Evolutionary conservation across 73 alveolate genomes (phyloP).

Genomic region (Diophrys appendiculata): DNA sequence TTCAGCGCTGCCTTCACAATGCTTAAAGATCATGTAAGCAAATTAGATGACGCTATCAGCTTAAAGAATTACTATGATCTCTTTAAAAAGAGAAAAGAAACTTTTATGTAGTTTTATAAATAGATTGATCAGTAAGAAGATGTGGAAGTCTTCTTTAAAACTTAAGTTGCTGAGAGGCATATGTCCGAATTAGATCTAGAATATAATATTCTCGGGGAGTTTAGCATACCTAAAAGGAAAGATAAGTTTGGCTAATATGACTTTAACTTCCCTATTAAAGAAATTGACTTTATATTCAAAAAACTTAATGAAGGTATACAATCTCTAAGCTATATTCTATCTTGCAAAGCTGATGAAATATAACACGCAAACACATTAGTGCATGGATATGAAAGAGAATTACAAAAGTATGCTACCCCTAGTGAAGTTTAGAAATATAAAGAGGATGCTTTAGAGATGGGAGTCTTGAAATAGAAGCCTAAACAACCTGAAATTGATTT

Average conservation of each 20-base stretch:
- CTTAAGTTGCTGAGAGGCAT: not conserved
- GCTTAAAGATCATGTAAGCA: not conserved
- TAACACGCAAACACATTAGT: not conserved
- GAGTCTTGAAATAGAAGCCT: too few relatives aligned
- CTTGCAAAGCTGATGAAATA: not conserved
- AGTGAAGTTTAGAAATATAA: not conserved
- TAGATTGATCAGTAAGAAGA: not conserved
- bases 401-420: not conserved
- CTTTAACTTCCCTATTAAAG: not conserved
- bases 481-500: not conserved
- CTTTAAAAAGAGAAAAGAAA: not conserved
- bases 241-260: not conserved
- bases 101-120: not conserved
- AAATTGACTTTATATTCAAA: not conserved
- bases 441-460: too few relatives aligned
- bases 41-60: not conserved
- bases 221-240: not conserved
- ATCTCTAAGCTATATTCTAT: not conserved
- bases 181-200: not conserved
- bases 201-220: not conserved
- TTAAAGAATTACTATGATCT: not conserved
- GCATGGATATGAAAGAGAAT: not conserved
- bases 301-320: not conserved
- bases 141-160: not conserved
- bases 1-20: not conserved